Percentiles rank a stretch among this genome's conserved stretches.
Conservation (phyloP, 345 rosid species). For the Syzygium aqueum region DNA sequence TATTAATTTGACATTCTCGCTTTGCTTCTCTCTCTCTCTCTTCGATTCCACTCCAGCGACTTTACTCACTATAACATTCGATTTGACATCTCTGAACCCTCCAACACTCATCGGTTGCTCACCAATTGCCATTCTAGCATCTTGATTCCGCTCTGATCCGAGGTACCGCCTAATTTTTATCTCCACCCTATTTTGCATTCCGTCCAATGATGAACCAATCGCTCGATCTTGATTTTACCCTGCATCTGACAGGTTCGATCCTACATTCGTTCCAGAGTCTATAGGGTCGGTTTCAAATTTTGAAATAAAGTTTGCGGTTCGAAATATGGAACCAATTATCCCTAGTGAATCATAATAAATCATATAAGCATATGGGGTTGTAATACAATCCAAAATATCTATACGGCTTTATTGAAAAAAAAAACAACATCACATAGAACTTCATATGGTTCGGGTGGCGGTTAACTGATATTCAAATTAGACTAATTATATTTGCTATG, state of each 20-base stretch:
- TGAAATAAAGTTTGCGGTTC: rapidly evolving
- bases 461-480: not conserved
- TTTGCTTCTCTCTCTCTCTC: not conserved
- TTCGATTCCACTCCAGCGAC: not conserved
- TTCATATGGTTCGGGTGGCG: not conserved
- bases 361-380: not conserved
- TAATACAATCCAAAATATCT: not conserved
- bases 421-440: not conserved
- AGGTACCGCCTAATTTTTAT: not conserved
- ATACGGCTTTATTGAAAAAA: not conserved
- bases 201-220: not conserved
- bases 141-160: not conserved
- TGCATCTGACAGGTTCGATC: rapidly evolving
- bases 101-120: not conserved
- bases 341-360: not conserved
- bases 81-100: not conserved
- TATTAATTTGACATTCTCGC: not conserved
- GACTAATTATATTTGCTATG: not conserved
- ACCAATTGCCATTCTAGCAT: not conserved
- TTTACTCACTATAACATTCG: not conserved
- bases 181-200: not conserved
- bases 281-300: not conserved
- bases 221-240: not conserved
- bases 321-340: rapidly evolving
- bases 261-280: not conserved